phyloP scores from a whole-genome alignment of 2,329 filamentous ascomycete species.

The Leptographium lundbergii region DNA sequence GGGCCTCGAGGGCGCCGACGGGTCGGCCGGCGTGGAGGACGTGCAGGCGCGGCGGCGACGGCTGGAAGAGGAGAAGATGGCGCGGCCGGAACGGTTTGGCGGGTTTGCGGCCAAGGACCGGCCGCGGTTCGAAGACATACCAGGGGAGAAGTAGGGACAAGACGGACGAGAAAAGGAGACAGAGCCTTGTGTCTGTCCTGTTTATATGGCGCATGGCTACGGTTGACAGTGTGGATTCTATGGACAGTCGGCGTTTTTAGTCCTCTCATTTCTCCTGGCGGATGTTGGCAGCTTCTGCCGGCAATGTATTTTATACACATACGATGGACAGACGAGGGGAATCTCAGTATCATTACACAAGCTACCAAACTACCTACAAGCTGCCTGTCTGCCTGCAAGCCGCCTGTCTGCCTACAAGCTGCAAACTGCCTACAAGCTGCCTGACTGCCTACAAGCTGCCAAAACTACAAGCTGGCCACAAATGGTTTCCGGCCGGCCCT shows the following conservation, averaged over 20 bases:
- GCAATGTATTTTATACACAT: too few species aligned
- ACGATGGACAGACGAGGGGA: too few species aligned
- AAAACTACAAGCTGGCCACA: neutral
- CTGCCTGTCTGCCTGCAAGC: too few species aligned
- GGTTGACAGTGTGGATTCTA: neutral
- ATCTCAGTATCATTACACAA: too few species aligned
- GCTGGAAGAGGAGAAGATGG: slow-evolving; percentile 40
- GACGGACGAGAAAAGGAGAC: neutral
- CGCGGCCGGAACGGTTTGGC: slow-evolving; percentile 40
- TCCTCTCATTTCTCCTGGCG: too few species aligned
- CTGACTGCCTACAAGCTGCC: too few species aligned
- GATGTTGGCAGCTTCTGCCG: too few species aligned
- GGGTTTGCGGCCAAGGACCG: slow-evolving; percentile 33
- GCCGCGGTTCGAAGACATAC: slow-evolving; percentile 12
- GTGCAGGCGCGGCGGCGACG: slow-evolving; percentile 30
- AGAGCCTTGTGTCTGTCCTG: neutral
- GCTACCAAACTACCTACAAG: too few species aligned
- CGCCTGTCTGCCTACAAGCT: too few species aligned
- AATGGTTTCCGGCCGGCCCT: neutral
- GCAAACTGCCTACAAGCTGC: too few species aligned
- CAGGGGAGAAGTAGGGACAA: neutral
- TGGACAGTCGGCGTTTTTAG: neutral
- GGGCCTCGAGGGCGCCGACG: slow-evolving; percentile 29
- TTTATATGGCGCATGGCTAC: neutral
- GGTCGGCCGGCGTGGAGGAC: slow-evolving; percentile 25